Percentiles rank a stretch among this genome's conserved stretches.
Conservation (phyloP, 441 rosid species). For the Pelargonium citronellum region DNA sequence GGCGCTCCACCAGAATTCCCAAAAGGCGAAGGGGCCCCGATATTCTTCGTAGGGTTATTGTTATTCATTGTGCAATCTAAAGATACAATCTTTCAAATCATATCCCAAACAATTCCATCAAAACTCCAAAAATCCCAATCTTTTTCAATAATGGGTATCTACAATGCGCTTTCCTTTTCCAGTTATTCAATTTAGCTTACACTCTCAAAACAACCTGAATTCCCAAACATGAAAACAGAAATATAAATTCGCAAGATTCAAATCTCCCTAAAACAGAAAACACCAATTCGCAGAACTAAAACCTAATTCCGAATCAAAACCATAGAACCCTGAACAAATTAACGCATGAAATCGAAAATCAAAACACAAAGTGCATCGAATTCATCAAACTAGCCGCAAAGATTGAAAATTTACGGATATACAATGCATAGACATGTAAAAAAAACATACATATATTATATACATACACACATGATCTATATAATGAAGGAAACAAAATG, state of each 20-base stretch:
- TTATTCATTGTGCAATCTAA: conserved; percentile 44
- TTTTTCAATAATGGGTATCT: conserved; percentile 1
- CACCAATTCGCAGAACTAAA: not conserved
- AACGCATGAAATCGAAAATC: not conserved
- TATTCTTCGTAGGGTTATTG: conserved; percentile 49
- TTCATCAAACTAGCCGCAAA: not conserved
- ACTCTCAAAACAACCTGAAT: conserved; percentile 7
- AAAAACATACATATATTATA: not conserved
- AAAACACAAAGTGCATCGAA: not conserved
- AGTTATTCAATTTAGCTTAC: conserved; percentile 15
- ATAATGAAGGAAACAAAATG: not conserved
- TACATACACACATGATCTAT: no score
- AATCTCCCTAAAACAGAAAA: not conserved
- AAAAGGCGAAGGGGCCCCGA: conserved; percentile 64
- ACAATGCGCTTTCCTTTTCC: not conserved
- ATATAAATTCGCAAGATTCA: not conserved
- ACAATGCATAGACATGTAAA: not conserved
- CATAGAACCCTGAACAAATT: not conserved
- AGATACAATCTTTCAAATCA: conserved; percentile 16
- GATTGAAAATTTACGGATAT: not conserved
- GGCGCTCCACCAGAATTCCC: conserved; percentile 61
- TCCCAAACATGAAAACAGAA: not conserved
- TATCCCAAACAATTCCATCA: conserved; percentile 18
- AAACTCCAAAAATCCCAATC: conserved; percentile 20
- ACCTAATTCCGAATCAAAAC: not conserved